Evolutionary conservation across 1,139 yeast genomes (phyloP).

Genomic region (Candida labiduridarum): DNA sequence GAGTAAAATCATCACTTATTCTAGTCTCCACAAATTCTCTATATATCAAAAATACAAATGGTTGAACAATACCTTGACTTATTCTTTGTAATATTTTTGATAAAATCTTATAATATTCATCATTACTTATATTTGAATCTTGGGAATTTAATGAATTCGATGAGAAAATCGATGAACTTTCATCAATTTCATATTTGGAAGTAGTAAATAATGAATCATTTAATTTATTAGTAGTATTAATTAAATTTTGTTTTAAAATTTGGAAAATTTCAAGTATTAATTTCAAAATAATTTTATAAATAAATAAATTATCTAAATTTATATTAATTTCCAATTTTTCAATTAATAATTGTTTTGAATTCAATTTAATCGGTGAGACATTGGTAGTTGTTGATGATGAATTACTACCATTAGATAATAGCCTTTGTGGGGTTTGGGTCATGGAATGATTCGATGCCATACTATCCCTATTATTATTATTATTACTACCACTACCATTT

Average conservation of each 20-base stretch:
- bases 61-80: conserved; percentile 40
- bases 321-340: conserved; percentile 51
- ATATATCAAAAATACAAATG: conserved; percentile 36
- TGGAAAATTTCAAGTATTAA: conserved; percentile 33
- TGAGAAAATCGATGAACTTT: conserved; percentile 40
- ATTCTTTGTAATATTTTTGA: conserved; percentile 34
- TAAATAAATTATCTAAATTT: conserved; percentile 42
- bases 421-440: conserved; percentile 14
- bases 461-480: conserved; percentile 11
- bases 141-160: conserved; percentile 27
- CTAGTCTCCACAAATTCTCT: conserved; percentile 34
- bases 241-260: conserved; percentile 24
- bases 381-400: conserved; percentile 9
- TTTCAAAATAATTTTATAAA: conserved; percentile 39
- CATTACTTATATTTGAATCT: conserved; percentile 28
- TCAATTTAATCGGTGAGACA: conserved; percentile 44
- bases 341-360: conserved; percentile 44
- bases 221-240: conserved; percentile 10
- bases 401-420: conserved; percentile 7
- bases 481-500: too few species aligned
- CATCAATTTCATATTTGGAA: conserved; percentile 15
- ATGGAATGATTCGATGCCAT: conserved; percentile 10
- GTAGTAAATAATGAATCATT: conserved; percentile 3
- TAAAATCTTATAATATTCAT: conserved; percentile 37
- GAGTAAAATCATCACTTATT: conserved; percentile 33